Evolutionary conservation across 2,329 filamentous ascomycete species (phyloP), one percentile per base, ranked within the genome.

Genomic region (Phaeoacremonium minimum): DNA sequence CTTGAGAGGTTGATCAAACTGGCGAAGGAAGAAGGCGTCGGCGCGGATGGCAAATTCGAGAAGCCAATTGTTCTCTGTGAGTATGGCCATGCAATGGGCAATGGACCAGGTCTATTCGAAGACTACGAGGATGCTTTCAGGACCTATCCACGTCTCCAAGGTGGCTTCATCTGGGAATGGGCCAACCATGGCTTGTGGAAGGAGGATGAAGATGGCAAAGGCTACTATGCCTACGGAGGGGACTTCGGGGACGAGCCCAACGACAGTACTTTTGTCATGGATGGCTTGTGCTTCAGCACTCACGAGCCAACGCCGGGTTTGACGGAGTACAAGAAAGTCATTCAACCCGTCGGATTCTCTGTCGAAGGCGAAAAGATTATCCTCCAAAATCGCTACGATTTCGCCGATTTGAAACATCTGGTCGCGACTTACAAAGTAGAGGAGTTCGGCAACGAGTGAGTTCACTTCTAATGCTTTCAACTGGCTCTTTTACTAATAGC

Each of bases 91-190:
- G 81, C 84, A 2, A 87, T 87, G 83, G 84, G 84, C 6, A 87
- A 87, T 47, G 83, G 82, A 0, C 84, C 84, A 0, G 83, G 84
- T 2, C 75, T 74, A 20, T 66, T 87, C 9, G 72, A 82, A 41
- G 83, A 86, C 42, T 87, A 87, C 41, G 67, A 83, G 33, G 66
- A 79, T 28, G 67, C 71, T 0, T 87, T 86, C 60, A 71, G 74
- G 19, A 66, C 67, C 18, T 64, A 83, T 41, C 71, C 71, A 1
- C 69, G 71, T 3, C 67, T 86, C 0, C 81, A 85, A 49, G 83
- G 83, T 9, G 83, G 82, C 0, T 80, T 73, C 42, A 73, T 83
- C 46, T 83, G 78, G 77, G 77, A 82, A 48, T 83, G 77, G 77
- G 74, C 73, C 0, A 81, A 80, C 56, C 76, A 80, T 36, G 75